Percentiles rank a stretch among this genome's conserved stretches.
Evolutionary conservation across 2,329 filamentous ascomycete genomes (phyloP).

Genomic region (Ampelomyces quisqualis): DNA sequence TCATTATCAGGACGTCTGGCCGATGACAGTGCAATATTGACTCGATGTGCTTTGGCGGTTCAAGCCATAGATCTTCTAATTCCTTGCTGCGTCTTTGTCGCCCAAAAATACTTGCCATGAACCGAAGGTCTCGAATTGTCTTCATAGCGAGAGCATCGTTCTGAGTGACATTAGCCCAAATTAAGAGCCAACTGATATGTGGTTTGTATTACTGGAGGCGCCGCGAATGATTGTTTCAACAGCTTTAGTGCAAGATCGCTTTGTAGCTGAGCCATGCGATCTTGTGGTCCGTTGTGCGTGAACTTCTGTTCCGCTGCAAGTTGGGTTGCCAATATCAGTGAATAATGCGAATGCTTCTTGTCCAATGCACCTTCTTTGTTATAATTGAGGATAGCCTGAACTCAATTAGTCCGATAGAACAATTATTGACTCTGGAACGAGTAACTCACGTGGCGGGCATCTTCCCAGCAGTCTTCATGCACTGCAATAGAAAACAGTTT

Average conservation of each 20-base stretch:
- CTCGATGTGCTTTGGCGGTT: conserved; percentile 17
- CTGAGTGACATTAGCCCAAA: conserved; percentile 18
- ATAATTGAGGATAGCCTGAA: conserved; percentile 33
- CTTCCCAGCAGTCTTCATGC: conserved; percentile 38
- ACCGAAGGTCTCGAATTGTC: conserved; percentile 36
- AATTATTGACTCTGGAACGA: background rate
- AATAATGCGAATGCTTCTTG: conserved; percentile 30
- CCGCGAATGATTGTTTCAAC: conserved; percentile 32
- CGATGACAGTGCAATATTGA: conserved; percentile 23
- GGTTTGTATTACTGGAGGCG: conserved; percentile 18
- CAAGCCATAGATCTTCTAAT: conserved; percentile 28
- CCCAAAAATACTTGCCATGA: conserved; percentile 36
- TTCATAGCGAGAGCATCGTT: conserved; percentile 30
- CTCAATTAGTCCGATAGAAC: conserved; percentile 9
- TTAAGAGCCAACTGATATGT: background rate
- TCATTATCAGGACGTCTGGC: conserved; percentile 25
- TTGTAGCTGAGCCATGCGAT: conserved; percentile 20
- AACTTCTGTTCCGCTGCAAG: conserved; percentile 29
- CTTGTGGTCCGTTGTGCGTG: conserved; percentile 13
- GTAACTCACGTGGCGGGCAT: conserved; percentile 34
- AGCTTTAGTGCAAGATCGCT: conserved; percentile 26
- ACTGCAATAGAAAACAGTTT: conserved; percentile 30
- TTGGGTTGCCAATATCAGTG: conserved; percentile 32
- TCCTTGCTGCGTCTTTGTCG: conserved; percentile 27
- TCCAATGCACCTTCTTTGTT: conserved; percentile 26